phyloP scores from a whole-genome alignment of 148 eudicot species.

The Cornus suecica region DNA sequence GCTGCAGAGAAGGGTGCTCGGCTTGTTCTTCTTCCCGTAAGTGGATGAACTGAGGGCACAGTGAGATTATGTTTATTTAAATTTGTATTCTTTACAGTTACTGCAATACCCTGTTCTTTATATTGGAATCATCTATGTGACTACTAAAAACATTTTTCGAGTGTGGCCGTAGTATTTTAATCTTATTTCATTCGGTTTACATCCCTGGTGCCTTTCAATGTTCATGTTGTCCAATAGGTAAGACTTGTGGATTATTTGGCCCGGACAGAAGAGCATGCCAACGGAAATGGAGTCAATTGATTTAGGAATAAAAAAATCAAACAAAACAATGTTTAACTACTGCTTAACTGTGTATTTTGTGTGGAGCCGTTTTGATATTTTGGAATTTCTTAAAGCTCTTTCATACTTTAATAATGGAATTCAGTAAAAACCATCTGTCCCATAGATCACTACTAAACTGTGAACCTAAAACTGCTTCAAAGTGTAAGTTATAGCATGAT shows the following conservation, averaged over 20 bases:
- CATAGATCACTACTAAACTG: not conserved
- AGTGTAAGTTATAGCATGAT: not conserved
- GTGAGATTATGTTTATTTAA: not conserved
- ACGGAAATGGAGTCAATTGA: not conserved
- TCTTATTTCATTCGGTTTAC: no score
- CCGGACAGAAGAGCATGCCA: not conserved
- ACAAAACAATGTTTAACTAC: not conserved
- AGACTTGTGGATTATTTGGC: not conserved
- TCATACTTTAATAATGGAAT: no score
- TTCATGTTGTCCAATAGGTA: no score
- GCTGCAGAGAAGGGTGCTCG: constrained; percentile 85
- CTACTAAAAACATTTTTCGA: no score
- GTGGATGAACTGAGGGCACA: constrained; percentile 15
- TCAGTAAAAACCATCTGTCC: not conserved
- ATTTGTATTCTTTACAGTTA: no score
- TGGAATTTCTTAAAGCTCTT: not conserved
- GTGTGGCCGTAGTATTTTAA: no score
- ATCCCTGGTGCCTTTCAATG: no score
- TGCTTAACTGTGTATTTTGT: not conserved
- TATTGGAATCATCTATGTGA: not conserved
- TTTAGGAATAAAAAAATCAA: no score
- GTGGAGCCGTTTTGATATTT: not conserved
- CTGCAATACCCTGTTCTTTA: not conserved
- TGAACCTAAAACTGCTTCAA: not conserved
- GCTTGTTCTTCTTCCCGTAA: constrained; percentile 82